Percentiles rank a stretch among this genome's conserved stretches.
Conservation (phyloP, 495 filamentous ascomycete genomes). For the Usnea hakonensis region DNA sequence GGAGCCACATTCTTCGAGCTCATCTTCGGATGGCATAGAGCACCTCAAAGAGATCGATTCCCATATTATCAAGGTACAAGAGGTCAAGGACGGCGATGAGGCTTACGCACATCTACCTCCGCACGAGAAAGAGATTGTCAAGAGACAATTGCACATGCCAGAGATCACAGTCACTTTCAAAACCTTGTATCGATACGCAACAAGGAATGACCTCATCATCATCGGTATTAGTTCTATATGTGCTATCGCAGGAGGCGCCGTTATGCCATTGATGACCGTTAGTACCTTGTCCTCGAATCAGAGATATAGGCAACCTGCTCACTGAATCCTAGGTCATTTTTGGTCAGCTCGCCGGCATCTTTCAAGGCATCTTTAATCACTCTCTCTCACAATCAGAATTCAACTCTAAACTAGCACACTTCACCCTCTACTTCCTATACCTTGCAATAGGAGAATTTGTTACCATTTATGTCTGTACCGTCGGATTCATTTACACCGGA, state of each 20-base stretch:
- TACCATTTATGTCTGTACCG: conserved; percentile 70
- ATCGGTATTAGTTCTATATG: conserved; percentile 56
- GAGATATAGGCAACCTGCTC: not conserved
- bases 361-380: conserved; percentile 54
- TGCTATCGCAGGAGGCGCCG: conserved; percentile 71
- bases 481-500: conserved; percentile 89
- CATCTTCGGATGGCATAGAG: conserved; percentile 19
- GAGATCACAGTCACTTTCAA: conserved; percentile 55
- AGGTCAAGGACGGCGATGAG: conserved; percentile 22
- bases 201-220: conserved; percentile 64
- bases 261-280: conserved; percentile 81
- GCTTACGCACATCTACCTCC: conserved; percentile 48
- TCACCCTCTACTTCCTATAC: conserved; percentile 85
- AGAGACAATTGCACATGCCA: conserved; percentile 62
- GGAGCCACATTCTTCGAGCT: conserved; percentile 12
- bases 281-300: conserved; percentile 18
- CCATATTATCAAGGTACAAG: conserved; percentile 20
- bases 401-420: conserved; percentile 48
- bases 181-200: conserved; percentile 73
- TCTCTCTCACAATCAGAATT: conserved; percentile 46
- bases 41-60: conserved; percentile 22
- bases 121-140: conserved; percentile 59
- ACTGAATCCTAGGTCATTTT: conserved; percentile 49
- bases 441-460: conserved; percentile 80
- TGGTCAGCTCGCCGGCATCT: conserved; percentile 64